Evolutionary conservation across 176 grass and related monocot genomes (phyloP), one percentile per base, ranked within the genome.

Genomic region (Carex cristatella): DNA sequence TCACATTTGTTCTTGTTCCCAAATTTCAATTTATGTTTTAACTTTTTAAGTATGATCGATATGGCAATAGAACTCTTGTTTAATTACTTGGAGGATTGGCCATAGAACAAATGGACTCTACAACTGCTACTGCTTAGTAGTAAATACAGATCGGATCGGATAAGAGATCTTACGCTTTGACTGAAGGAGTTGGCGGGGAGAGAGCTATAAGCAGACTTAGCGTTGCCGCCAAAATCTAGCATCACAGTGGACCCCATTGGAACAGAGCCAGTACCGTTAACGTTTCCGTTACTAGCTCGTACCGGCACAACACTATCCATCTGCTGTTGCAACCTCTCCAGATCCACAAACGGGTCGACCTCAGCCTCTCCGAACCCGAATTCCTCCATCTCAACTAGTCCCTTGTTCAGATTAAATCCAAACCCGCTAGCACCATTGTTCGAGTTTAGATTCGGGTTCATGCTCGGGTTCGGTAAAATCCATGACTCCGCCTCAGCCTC

Each of bases 231-330:
- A 68, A 82, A 90, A 35, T 83, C 79, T 82, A 91, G 61, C 81
- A 69, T 83, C 11, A 83, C 81, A 87, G 79, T 83, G 3, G 61
- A 46, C 40, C 42, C 44, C 27, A 63, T 44, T 30, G 42, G 44
- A 68, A 48, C 81, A 30, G 81, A 65, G 0, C 89, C 84, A 28
- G 23, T 19, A 75, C 68, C 59, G 4, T 49, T 76, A 16, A 30
- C 72, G 4, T 69, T 62, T 44, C 18, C 72, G 4, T 69, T 62
- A 53, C 18, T 83, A 18, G 28, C 74, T 40, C 79, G 86, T 61
- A 74, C 89, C 33, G 94, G 94, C 14, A 97, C 94, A 71, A 97
- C 91, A 70, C 90, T 87, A 71, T 94, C 94, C 51, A 83, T 89
- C 46, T 93, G 90, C 8, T 83, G 92, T 30, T 75, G 57, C 68